Base-by-base conservation (phyloP, 345 rosid species). In the Gossypioides kirkii region DNA sequence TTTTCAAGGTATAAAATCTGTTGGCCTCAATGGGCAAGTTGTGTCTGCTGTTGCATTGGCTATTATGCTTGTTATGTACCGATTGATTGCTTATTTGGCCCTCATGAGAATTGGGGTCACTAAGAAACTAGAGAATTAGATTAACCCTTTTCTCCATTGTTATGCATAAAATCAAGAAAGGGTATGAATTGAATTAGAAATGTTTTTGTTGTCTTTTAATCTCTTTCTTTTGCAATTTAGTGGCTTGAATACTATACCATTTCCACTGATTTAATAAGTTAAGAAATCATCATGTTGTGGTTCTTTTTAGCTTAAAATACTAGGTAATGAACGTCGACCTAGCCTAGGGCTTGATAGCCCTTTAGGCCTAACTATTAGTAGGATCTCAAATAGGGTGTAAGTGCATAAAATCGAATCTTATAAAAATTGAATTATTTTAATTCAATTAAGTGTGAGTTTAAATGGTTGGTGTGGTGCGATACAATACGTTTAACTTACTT, bases 81-180 rank as follows among this genome's bases (percentile, higher is more conserved):
- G 89, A 72, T 43, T 86, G 16, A 18, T 82, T 71, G 90, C 91
- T 52, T 89, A 83, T 72, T 10, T 82, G 69, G 88, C 85, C 55
- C 75, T 72, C 12, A 60, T 26, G 67, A 72, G 75, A 61, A 72
- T 72, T 72, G 75, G 74, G 41, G 68, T 60, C 10, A 25, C 69
- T 18, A 73, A 61, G 13, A n/a, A 73, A 36, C 2, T 70, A 20
- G 61, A 67, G 43, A 17, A 68, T 6, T 68, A 69, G 72, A 18
- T 9, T 16, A 32, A 28, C 10, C 16, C 2, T 16, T 26, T 67
- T 26, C 17, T 3, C 8, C 28, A 20, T 55, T 11, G 62, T 58
- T 25, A 49, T 16, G 59, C 59, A 18, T 18, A 54, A 54, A 18
- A 13, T n/a, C 20, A 22, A 28, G 17, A 38, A 8, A 38, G 22